Evolutionary conservation across 2,329 filamentous ascomycete species (phyloP), one percentile per base, ranked within the genome.

Genomic region (Colletotrichum zoysiae): DNA sequence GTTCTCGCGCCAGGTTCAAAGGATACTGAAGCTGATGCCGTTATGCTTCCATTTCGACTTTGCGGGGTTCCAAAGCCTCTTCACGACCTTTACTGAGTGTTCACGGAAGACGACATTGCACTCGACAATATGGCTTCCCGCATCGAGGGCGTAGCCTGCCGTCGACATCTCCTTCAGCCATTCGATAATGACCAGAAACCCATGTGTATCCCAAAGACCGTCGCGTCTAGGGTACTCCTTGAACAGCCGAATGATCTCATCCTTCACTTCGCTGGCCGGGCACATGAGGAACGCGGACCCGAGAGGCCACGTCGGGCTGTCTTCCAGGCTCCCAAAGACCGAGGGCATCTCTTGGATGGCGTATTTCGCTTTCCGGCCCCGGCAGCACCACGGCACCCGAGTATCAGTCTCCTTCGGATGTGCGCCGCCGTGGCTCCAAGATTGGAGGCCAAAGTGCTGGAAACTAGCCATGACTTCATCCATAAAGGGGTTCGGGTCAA

Each of bases 191-290:
- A 53, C 82, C 1, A 79, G 74, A 61, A 84, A 82, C 1, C 82
- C 77, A 8, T 81, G 78, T 30, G 80, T 84, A 68, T 85, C 83
- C 23, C 83, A 81, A 14, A 86, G 79, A 0, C 82, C 83, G 67
- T 86, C 85, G 33, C 82, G 80, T 8, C 83, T 79, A 7, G 83
- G 83, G 30, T 84, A 83, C 50, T 80, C 75, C 5, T 77, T 77
- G 23, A 86, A 76, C n/a, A 86, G 80, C 11, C 78, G 76, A 14
- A 83, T 80, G 5, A 84, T 80, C 2, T 85, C 81, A 7, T 79
- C 78, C 12, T 82, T 78, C 12, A 85, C 79, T 0, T 74, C 71
- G 2, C 77, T 75, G 50, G 83, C 80, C 11, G 81, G 78, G 56
- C 82, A 85, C 23, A 81, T 81, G 74, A 83, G 82, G 0, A 83